Evolutionary conservation across 768 basidiomycete genomes (phyloP).

Genomic region (Mycena filopes): DNA sequence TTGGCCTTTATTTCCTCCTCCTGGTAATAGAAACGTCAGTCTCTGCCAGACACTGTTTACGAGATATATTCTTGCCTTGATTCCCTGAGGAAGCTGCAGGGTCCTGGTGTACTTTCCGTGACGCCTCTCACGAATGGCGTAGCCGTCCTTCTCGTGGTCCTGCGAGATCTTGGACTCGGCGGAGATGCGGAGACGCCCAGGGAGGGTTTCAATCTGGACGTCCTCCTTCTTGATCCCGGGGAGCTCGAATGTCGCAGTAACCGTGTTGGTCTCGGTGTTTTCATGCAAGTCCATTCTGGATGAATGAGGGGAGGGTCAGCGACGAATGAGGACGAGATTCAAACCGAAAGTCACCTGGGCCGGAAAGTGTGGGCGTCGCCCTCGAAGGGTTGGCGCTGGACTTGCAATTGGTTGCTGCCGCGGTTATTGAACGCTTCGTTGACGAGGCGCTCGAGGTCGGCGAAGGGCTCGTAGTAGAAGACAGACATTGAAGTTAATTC

Average conservation of each 20-base stretch:
- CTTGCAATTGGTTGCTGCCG: slow-evolving; percentile 12
- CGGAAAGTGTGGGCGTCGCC: slow-evolving; percentile 38
- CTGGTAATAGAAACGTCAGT: slow-evolving; percentile 35
- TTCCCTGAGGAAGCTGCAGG: slow-evolving; percentile 61
- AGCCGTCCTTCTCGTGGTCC: slow-evolving; percentile 49
- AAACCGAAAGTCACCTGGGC: slow-evolving; percentile 44
- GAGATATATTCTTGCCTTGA: too few relatives aligned
- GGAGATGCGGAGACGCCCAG: slow-evolving; percentile 60
- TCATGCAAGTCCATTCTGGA: slow-evolving; percentile 68
- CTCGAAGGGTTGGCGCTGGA: slow-evolving; percentile 10
- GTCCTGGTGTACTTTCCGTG: slow-evolving; percentile 58
- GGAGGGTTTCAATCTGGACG: slow-evolving; percentile 61
- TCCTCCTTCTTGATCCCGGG: slow-evolving; percentile 66
- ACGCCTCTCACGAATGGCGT: slow-evolving; percentile 59
- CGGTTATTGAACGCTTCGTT: slow-evolving; percentile 41
- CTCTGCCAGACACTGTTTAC: slow-evolving; percentile 39
- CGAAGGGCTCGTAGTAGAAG: slow-evolving; percentile 49
- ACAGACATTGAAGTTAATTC: slow-evolving; percentile 18
- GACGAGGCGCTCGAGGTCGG: slow-evolving; percentile 54
- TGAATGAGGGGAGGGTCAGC: background rate
- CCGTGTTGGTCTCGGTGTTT: slow-evolving; percentile 53
- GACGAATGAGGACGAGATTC: background rate
- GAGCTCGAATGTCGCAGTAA: slow-evolving; percentile 68
- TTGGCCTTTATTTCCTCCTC: slow-evolving; percentile 51
- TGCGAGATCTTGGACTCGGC: slow-evolving; percentile 53